Evolutionary conservation across 495 filamentous ascomycete genomes (phyloP), one percentile per base, ranked within the genome.

Genomic region (Lentithecium fluviatile): DNA sequence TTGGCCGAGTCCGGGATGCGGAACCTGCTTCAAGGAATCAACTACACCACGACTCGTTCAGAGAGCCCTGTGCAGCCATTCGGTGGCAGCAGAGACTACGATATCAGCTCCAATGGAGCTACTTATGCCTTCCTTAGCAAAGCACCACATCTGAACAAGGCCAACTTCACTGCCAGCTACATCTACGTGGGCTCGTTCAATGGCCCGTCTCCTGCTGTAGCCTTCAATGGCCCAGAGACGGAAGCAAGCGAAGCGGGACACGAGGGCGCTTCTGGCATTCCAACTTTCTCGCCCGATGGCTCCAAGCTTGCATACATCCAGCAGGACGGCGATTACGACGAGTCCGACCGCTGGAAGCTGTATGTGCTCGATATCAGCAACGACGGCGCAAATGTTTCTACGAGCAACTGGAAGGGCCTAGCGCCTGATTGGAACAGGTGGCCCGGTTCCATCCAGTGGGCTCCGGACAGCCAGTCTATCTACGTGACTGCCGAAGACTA

Each of bases 301-400:
- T 80, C 78, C 45, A 81, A 80, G 46, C 82, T 93, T 12, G 91
- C 85, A 15, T 91, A 95, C 58, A 80, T 89, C 23, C 81, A 87
- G 36, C 77, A 83, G 63, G 84, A 86, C 64, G 89, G 88, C 6
- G 45, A 54, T 37, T 62, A 58, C 37, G 95, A 97, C 68, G 92
- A 97, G 75, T 87, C 86, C 12, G 92, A 96, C 76, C 88, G 89
- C 70, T 86, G 89, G 45, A 79, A 88, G 3, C 81, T 95, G 3
- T 72, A 96, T 50, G 75, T 95, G 37, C 6, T 53, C 3, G 53
- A 54, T 52, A 42, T 62, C 19, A 23, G 29, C 23, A 36, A 32
- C 21, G 49, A 46, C 11, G 32, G 37, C 15, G 19, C 36, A 7
- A 23, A 19, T 8, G 48, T 57, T 10, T 29, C 36, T 15, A 45